These are phyloP conservation scores for Aspergillus sp. DNA, from an alignment of 2,329 filamentous ascomycete species.

Conservation along the genomic window DNA sequence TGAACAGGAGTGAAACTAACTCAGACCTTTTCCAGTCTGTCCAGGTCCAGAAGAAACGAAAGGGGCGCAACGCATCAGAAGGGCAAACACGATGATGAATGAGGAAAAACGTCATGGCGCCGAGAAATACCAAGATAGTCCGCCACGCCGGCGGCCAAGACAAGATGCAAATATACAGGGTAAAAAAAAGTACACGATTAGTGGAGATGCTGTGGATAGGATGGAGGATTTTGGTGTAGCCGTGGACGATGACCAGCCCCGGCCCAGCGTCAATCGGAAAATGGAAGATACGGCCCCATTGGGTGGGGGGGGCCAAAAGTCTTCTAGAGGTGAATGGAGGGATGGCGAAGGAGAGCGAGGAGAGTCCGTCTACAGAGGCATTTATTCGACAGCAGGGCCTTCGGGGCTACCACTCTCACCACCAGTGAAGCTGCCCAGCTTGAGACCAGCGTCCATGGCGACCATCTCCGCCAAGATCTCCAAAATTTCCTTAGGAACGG, in stretches of 20 bases:
- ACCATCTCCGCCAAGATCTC: conserved; percentile 98
- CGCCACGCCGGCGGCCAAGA: conserved; percentile 22
- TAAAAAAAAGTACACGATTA: conserved; percentile 11
- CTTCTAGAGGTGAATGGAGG: conserved; percentile 10
- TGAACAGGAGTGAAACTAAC: neutral
- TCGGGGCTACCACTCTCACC: conserved; percentile 27
- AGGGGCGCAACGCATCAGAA: neutral
- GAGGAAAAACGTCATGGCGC: conserved; percentile 23
- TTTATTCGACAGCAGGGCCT: conserved; percentile 20
- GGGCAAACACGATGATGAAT: conserved; percentile 8
- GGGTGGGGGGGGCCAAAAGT: conserved; percentile 7
- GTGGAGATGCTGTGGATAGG: conserved; percentile 18
- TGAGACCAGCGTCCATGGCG: conserved; percentile 73
- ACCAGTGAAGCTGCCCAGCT: conserved; percentile 49
- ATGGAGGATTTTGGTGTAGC: conserved; percentile 5
- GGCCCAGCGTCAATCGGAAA: conserved; percentile 17
- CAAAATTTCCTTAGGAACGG: conserved; percentile 92
- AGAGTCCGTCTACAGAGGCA: conserved; percentile 3
- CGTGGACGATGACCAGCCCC: conserved; percentile 14
- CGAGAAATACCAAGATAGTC: conserved; percentile 27
- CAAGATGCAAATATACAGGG: conserved; percentile 31
- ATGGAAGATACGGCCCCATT: conserved; percentile 8
- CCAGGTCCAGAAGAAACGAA: conserved; percentile 3
- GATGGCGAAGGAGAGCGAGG: conserved; percentile 9
- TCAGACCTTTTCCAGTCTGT: conserved; percentile 3